phyloP scores from a whole-genome alignment of 2,329 filamentous ascomycete genomes.

The Fusarium tupiense region DNA sequence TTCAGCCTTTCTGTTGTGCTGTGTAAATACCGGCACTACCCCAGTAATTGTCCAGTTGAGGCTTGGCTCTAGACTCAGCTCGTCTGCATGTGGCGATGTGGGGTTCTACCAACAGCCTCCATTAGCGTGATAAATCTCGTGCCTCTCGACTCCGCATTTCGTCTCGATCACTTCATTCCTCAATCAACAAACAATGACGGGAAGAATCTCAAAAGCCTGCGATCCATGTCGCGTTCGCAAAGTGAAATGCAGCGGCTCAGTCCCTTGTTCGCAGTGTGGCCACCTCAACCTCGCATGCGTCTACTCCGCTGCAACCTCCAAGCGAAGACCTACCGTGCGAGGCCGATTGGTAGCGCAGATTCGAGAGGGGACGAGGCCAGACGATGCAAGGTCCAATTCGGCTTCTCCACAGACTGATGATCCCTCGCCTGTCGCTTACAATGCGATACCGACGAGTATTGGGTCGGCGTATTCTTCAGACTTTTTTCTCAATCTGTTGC shows the following conservation, averaged over 20 bases:
- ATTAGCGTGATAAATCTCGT: background rate
- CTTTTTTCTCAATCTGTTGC: slow-evolving; percentile 48
- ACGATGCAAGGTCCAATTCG: slow-evolving; percentile 26
- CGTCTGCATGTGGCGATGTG: slow-evolving; percentile 1
- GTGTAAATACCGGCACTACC: background rate
- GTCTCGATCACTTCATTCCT: background rate
- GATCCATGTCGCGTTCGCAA: slow-evolving; percentile 53
- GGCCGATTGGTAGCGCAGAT: slow-evolving; percentile 50
- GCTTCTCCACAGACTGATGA: slow-evolving; percentile 19
- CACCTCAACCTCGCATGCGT: slow-evolving; percentile 49
- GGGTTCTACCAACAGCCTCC: background rate
- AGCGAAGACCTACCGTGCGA: slow-evolving; percentile 49
- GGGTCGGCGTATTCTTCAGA: slow-evolving; percentile 37
- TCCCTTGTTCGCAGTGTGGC: slow-evolving; percentile 50
- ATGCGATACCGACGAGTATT: slow-evolving; percentile 12
- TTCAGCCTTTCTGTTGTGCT: background rate
- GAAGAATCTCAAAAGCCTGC: slow-evolving; percentile 45
- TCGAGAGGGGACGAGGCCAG: slow-evolving; percentile 39
- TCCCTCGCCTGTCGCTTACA: background rate
- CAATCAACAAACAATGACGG: slow-evolving; percentile 1
- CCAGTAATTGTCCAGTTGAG: background rate
- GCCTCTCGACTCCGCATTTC: background rate
- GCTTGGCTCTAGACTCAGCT: background rate
- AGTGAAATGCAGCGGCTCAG: slow-evolving; percentile 48
- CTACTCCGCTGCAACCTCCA: slow-evolving; percentile 46